These are phyloP conservation scores for Plasmodium reichenowi DNA, from an alignment of 169 alveolate genomes.

Conservation along the genomic window DNA sequence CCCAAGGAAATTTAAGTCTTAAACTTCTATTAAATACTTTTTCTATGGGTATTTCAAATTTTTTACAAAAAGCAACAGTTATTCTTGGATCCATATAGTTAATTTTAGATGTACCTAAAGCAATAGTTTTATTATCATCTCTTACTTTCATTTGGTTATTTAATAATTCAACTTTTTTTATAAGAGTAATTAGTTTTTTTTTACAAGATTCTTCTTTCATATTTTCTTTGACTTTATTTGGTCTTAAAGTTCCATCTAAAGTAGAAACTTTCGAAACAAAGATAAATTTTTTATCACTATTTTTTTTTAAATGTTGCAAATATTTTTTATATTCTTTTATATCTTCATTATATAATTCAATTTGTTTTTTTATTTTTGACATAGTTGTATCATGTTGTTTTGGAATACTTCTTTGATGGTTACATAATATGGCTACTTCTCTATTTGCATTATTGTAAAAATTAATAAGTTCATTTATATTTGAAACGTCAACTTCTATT, in stretches of 20 bases:
- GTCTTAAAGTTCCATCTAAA: conserved; percentile 77
- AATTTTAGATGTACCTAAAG: conserved; percentile 98
- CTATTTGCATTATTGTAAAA: conserved; percentile 98
- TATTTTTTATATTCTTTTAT: conserved; percentile 88
- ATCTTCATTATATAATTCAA: conserved; percentile 89
- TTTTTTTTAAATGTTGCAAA: conserved; percentile 87
- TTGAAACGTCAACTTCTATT: conserved; percentile 85
- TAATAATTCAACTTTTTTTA: conserved; percentile 75
- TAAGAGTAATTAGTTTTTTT: conserved; percentile 75
- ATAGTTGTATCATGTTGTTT: conserved; percentile 95
- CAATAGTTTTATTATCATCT: conserved; percentile 97
- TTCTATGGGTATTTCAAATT: conserved; percentile 97
- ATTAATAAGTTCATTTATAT: conserved; percentile 91
- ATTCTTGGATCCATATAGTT: conserved; percentile 99
- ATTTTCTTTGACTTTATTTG: conserved; percentile 67
- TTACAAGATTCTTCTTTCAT: conserved; percentile 78
- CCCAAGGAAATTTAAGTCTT: conserved; percentile 98
- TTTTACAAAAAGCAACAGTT: conserved; percentile 97
- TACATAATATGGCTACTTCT: conserved; percentile 98
- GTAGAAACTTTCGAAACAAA: conserved; percentile 77
- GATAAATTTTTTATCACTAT: conserved; percentile 72
- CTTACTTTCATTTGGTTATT: conserved; percentile 90
- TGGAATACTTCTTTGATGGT: conserved; percentile 96
- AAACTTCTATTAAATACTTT: conserved; percentile 93
- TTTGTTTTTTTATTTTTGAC: conserved; percentile 92